Base-by-base conservation (phyloP, 192 early-diverging fungal genomes). In the Coemansia sp. region DNA sequence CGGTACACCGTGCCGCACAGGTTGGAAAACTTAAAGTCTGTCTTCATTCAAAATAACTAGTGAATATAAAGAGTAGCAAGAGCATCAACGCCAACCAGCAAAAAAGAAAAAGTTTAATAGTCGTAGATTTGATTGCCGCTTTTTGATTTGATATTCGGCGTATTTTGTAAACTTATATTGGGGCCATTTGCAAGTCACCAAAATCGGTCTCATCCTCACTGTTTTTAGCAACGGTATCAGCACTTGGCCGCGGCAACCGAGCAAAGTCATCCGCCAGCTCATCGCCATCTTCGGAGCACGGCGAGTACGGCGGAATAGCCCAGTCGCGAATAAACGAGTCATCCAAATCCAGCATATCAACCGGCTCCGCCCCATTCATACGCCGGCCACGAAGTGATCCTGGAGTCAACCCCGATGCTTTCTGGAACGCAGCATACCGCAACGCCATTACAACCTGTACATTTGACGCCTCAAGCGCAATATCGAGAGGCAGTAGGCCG, bases 1-100 rank as follows among this genome's bases (percentile, higher is more conserved):
- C 89, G 92, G 78, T 98, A 99, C 14, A 98, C 98, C 7, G 96
- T 96, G 35, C 98, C 98, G 71, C 93, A 96, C 62, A 99, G 84
- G 79, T 98, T 98, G 48, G 94, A 93, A 70, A 99, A 98, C 86
- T 94, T 84, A 35, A 83, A 75, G 56, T 84, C 71, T 14, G 83
- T 75, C 70, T 84, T 84, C 83, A 86, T 87, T 48, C 17, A 35
- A 35, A 35, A 35, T 35, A 35, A 1, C 1, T 35, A 29, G 32
- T 35, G 32, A 35, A 35, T 21, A 35, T 35, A 35, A 32, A 32
- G 32, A 35, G 32, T 8, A 7, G 1, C 32, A 35, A 35, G 32
- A 35, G 32, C 32, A 7, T 8, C 32, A 35, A 35, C 6, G 32
- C 7, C 8, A 35, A 35, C 32, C 32, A 2, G 32, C 32, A 35